Base-by-base conservation (phyloP, 352 stramenopile species). In the Phytophthora pini region DNA sequence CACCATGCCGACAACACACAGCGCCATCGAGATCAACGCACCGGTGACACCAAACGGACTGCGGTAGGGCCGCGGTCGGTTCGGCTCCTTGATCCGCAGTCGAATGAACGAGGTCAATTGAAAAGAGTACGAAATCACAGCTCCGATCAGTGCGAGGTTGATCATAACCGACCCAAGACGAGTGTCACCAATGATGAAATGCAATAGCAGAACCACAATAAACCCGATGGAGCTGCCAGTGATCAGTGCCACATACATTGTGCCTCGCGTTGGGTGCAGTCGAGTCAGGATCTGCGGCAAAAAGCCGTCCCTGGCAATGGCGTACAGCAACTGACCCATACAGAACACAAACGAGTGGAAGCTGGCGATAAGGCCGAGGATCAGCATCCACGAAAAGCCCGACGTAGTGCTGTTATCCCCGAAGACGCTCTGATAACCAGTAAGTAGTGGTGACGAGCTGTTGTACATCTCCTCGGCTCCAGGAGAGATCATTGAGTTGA, bases 271-370 rank as follows among this genome's bases (percentile, higher is more conserved):
- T 24, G 77, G 71, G 31, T 87, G 77, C 3, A 82, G 15, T 9
- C 45, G 75, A 11, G 80, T 89, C 13, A 91, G 50, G 20, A 83
- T 48, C 26, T 75, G 56, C 1, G 82, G 80, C 20, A 91, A 60
- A 44, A 68, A 91, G 5, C 82, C 82, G 48, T 91, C 82, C 17
- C 80, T 76, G 17, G 82, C 82, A 58, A 91, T 91, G 11, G 82
- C 82, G 49, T 77, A 87, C 24, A 90, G 58, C 41, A 90, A 40
- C 17, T 84, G 78, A 20, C 82, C 82, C 82, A 91, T 91, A 68
- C 82, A 91, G 53, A 84, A 91, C 17, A 91, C 80, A 55, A 91
- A 91, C 59, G 80, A 91, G 72, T 89, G 80, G 64, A 91, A 91
- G 58, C 76, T 87, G 17, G 73, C 71, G 58, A 91, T 79, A 5